Evolutionary conservation across 352 stramenopile species (phyloP), one percentile per base, ranked within the genome.

Genomic region (Pythium chondricola): DNA sequence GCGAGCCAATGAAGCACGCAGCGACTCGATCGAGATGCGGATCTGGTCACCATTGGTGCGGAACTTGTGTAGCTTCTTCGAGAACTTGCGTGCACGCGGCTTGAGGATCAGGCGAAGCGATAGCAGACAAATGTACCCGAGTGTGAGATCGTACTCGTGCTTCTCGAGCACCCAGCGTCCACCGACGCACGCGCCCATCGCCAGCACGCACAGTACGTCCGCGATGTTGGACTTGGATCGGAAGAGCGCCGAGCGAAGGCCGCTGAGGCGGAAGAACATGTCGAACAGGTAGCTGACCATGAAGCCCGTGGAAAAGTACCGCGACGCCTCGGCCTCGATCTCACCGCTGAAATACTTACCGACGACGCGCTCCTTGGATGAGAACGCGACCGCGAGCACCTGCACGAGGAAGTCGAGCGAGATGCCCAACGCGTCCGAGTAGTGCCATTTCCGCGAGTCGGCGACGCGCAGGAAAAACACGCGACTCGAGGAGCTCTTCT

Each of bases 51-150:
- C 78, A 36, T 92, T 88, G 17, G 81, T 71, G 38, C 80, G 75
- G 56, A 91, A 91, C 52, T 91, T 91, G 75, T 94, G 83, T 36
- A 94, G 54, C 31, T 94, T 94, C 61, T 92, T 94, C 41, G 78
- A 91, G 48, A 94, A 94, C 1, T 67, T 88, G 14, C 83, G 64
- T 13, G 83, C 80, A 27, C 79, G 69, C 2, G 83, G 83, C 70
- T 94, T 93, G 56, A 94, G 68, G 29, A 94, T 90, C 29, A 94
- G 64, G 6, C 83, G 81, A 30, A 83, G 33, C 26, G 83, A 75
- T 22, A 88, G 56, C 30, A 91, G 56, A 13, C 57, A 71, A 27
- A 88, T 50, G 54, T 94, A 94, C 17, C 54, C 75, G 4, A 90
- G 70, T 38, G 67, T 73, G 25, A 90, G 53, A 56, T 74, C 82